A percentile compares a stretch with the other conserved stretches of the same genome.
phyloP scores from a whole-genome alignment of 768 basidiomycete species.

The Lactifluus pinguis region DNA sequence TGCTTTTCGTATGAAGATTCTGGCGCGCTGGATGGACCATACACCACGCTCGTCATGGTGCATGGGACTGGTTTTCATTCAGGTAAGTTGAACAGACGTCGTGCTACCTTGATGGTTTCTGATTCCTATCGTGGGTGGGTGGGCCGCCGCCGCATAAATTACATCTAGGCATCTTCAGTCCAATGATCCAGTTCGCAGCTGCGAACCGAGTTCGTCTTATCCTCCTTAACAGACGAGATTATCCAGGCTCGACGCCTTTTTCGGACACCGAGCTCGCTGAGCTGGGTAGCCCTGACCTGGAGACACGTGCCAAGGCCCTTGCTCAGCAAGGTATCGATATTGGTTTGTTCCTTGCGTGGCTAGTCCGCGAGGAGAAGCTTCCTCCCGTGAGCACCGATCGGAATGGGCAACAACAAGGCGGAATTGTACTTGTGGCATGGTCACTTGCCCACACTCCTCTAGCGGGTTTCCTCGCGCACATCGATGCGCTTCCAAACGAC shows the following conservation, averaged over 20 bases:
- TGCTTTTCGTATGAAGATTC: constrained; percentile 14
- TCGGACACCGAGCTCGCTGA: constrained; percentile 17
- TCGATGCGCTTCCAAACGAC: constrained; percentile 11
- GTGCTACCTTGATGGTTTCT: background rate
- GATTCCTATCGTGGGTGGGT: background rate
- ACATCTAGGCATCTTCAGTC: constrained; percentile 20
- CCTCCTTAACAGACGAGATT: constrained; percentile 23
- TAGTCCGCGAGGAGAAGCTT: constrained; percentile 8
- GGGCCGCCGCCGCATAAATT: too few relatives aligned
- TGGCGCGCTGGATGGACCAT: constrained; percentile 6
- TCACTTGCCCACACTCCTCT: constrained; percentile 16
- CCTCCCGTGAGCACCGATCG: background rate
- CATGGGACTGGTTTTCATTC: constrained; percentile 17
- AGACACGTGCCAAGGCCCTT: constrained; percentile 9
- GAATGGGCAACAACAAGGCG: constrained; percentile 8
- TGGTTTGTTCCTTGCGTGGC: constrained; percentile 16
- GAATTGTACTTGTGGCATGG: constrained; percentile 17
- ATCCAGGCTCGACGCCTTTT: constrained; percentile 20
- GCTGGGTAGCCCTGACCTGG: constrained; percentile 11
- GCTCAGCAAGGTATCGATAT: constrained; percentile 11
- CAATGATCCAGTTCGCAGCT: constrained; percentile 18
- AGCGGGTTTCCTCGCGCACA: constrained; percentile 12
- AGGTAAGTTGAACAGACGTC: background rate
- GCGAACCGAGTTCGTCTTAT: constrained; percentile 20
- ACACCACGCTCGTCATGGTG: constrained; percentile 18